Evolutionary conservation across 345 rosid species (phyloP).

Genomic region (Populus pruinosa): DNA sequence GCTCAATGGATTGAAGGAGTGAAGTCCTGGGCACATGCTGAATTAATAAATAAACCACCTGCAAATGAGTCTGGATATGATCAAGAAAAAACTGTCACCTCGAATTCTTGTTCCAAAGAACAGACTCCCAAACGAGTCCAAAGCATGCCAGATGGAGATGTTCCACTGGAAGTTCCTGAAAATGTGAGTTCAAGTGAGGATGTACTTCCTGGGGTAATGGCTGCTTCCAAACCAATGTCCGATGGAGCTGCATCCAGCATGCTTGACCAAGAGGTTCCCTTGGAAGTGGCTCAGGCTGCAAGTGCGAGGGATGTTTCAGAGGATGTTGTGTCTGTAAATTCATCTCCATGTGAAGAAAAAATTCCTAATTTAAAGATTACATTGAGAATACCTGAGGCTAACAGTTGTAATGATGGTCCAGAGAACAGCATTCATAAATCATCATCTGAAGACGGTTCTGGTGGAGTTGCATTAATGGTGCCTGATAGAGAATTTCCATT

Average conservation of each 20-base stretch:
- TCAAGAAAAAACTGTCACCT: slow-evolving; percentile 21
- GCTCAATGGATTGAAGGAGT: slow-evolving; percentile 43
- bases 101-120: slow-evolving; percentile 16
- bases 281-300: background rate
- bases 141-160: slow-evolving; percentile 21
- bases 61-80: slow-evolving; percentile 17
- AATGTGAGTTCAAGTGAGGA: slow-evolving; percentile 21
- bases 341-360: slow-evolving; percentile 22
- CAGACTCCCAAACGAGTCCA: slow-evolving; percentile 20
- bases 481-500: slow-evolving; percentile 4
- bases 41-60: slow-evolving; percentile 25
- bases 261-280: slow-evolving; percentile 9
- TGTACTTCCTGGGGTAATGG: slow-evolving; percentile 6
- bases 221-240: slow-evolving; percentile 5
- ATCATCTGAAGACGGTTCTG: background rate
- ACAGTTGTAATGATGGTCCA: slow-evolving; percentile 13
- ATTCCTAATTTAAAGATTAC: slow-evolving; percentile 5
- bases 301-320: slow-evolving; percentile 5
- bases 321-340: slow-evolving; percentile 22
- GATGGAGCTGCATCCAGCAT: slow-evolving; percentile 1
- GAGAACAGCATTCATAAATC: background rate
- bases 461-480: background rate
- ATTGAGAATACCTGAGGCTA: slow-evolving; percentile 12
- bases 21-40: slow-evolving; percentile 44
- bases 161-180: slow-evolving; percentile 15